phyloP scores from a whole-genome alignment of 257 asterid species.

The Thymus mandschuricus region DNA sequence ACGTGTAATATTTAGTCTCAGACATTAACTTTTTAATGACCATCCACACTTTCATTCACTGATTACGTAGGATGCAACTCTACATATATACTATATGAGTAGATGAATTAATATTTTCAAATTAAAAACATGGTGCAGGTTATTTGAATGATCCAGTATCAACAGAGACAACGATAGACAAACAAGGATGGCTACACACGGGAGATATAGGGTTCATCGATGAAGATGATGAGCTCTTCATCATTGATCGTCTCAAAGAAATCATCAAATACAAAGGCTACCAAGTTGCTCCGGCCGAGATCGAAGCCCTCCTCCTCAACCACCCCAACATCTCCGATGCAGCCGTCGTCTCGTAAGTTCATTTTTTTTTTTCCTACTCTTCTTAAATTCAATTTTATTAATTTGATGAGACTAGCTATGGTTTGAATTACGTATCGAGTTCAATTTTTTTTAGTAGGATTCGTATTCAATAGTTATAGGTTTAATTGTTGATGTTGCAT shows the following conservation, averaged over 20 bases:
- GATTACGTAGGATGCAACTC: too few species aligned
- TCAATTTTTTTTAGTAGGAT: too few species aligned
- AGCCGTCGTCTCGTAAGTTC: slow-evolving; percentile 77
- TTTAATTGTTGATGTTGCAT: too few species aligned
- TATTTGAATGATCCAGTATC: slow-evolving; percentile 73
- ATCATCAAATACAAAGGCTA: slow-evolving; percentile 85
- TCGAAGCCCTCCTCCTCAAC: slow-evolving; percentile 78
- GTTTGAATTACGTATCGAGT: too few species aligned
- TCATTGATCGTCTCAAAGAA: slow-evolving; percentile 86
- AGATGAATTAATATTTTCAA: too few species aligned
- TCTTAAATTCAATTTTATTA: not conserved
- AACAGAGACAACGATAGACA: slow-evolving; percentile 71
- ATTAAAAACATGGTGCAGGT: slow-evolving; percentile 40
- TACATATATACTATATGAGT: too few species aligned
- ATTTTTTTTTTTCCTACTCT: not conserved
- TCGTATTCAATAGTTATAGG: too few species aligned
- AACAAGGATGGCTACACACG: slow-evolving; percentile 94
- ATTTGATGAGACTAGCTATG: too few species aligned
- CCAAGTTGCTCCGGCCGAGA: slow-evolving; percentile 95
- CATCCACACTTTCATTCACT: too few species aligned
- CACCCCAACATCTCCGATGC: slow-evolving; percentile 79
- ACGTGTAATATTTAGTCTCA: too few species aligned
- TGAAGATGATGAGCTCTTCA: slow-evolving; percentile 81
- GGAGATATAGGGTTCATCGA: slow-evolving; percentile 88
- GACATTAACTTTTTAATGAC: too few species aligned